Conservation (phyloP, 345 rosid genomes). For the Cardamine chenopodiifolia region DNA sequence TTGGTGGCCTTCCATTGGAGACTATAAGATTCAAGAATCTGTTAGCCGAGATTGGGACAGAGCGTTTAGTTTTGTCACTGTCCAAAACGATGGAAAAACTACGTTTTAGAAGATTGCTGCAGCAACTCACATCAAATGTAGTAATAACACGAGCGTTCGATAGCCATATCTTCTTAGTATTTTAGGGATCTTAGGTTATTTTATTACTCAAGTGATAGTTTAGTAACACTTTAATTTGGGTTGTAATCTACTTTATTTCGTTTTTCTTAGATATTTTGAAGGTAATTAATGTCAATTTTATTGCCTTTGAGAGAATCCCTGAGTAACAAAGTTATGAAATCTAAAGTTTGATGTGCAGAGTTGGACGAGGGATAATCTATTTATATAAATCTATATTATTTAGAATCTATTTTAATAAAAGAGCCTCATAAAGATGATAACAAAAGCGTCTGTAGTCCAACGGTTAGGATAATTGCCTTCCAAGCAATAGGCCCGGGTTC, state of each 20-base stretch:
- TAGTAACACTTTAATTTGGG: background rate
- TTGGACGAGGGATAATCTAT: slow-evolving; percentile 5
- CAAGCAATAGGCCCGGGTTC: slow-evolving; percentile 83
- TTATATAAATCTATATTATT: too few species aligned
- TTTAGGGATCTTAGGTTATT: background rate
- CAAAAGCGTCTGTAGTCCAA: slow-evolving; percentile 73
- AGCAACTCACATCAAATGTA: slow-evolving; percentile 4
- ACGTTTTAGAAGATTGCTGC: slow-evolving; percentile 23
- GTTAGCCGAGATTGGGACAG: slow-evolving; percentile 51
- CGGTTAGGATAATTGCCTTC: slow-evolving; percentile 95
- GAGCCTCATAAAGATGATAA: too few species aligned
- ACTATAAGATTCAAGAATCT: slow-evolving; percentile 50
- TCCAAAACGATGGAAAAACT: background rate
- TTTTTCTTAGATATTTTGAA: background rate
- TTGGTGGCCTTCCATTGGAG: slow-evolving; percentile 59
- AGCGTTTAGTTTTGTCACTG: slow-evolving; percentile 45
- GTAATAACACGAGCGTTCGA: slow-evolving; percentile 3
- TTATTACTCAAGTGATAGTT: slow-evolving; percentile 2
- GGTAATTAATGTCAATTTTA: background rate
- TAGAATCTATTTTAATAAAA: too few species aligned
- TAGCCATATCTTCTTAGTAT: background rate
- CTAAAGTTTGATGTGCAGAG: background rate
- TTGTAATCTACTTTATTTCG: background rate
- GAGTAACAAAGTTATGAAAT: background rate
- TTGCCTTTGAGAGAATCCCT: background rate